Evolutionary conservation across 352 stramenopile species (phyloP), one percentile per base, ranked within the genome.

Genomic region (Globisporangium parvum): DNA sequence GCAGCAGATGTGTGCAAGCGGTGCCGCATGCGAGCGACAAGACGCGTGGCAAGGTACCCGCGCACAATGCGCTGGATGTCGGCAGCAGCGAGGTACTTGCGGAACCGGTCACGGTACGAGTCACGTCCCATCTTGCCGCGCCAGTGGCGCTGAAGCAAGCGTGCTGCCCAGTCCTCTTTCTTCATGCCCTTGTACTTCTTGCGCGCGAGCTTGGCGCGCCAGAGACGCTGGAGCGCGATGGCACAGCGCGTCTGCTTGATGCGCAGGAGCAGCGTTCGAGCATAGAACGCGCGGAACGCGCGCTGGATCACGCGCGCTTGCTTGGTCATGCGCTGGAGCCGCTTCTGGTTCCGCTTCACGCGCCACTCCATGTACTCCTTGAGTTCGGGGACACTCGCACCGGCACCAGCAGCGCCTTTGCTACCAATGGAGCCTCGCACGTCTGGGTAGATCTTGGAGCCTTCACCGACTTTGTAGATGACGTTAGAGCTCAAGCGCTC

Each of bases 301-400:
- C 75, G 71, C 60, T 98, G 94, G 50, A 98, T 97, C 15, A 88
- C 65, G 3, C 62, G 60, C 6, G 91, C 92, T 51, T 93, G 88
- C 4, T 63, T 65, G 28, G 95, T 69, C 67, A 98, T 84, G 31
- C 85, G 80, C 46, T 88, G 69, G 14, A 98, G 79, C 12, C 91
- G 77, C 75, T 97, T 98, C 51, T 94, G 81, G 62, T 98, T 98
- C 23, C 94, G 76, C 64, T 94, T 88, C 26, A 98, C 80, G 47
- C 95, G 78, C 94, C 95, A 98, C 11, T 71, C 72, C 95, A 98
- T 98, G 81, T 98, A 98, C 66, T 98, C 95, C 42, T 93, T 91
- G 24, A 97, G 85, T 63, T 97, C 85, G 21, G 81, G 77, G n/a
- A 87, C 51, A 0, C 60, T 55, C 2, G 49, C 33, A 8, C 37